Evolutionary conservation across 352 stramenopile species (phyloP).

Genomic region (Pythium myriotylum): DNA sequence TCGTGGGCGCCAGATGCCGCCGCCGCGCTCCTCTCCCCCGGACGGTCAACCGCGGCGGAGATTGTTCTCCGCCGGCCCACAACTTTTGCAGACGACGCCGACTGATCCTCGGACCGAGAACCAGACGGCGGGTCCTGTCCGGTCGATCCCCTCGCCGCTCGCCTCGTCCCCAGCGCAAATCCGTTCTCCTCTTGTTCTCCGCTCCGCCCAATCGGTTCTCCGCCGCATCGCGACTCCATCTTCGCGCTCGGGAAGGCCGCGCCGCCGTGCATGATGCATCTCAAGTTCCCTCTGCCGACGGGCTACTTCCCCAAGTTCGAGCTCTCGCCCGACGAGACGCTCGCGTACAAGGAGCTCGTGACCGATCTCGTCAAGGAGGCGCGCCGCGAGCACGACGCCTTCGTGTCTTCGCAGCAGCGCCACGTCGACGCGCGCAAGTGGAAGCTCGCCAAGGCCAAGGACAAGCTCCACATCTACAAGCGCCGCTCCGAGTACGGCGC

Average conservation of each 20-base stretch:
- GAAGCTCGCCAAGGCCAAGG: slow-evolving; percentile 73
- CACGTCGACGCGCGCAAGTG: slow-evolving; percentile 61
- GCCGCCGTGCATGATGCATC: slow-evolving; percentile 51
- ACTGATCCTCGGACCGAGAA: not conserved
- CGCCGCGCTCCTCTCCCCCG: not conserved
- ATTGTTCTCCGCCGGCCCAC: not conserved
- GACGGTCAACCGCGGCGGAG: not conserved
- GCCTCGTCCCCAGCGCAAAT: not conserved
- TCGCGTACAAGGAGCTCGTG: slow-evolving; percentile 53
- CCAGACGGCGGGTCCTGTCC: not conserved
- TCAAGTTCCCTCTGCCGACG: slow-evolving; percentile 65
- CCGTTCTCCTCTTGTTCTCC: not conserved
- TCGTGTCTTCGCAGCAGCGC: slow-evolving; percentile 56
- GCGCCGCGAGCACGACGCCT: slow-evolving; percentile 54
- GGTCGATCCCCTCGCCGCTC: not conserved
- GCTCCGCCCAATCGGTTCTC: not conserved
- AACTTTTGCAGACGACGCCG: slow-evolving; percentile 1
- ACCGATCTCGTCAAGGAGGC: slow-evolving; percentile 71
- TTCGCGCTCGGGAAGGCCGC: no score
- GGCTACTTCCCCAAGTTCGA: slow-evolving; percentile 81
- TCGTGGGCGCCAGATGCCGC: not conserved
- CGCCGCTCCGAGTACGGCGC: slow-evolving; percentile 30
- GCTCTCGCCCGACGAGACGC: slow-evolving; percentile 53
- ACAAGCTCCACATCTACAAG: slow-evolving; percentile 62
- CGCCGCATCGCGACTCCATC: no score